A percentile compares a stretch with the other conserved stretches of the same genome.
Conservation (phyloP, 139 green algal genomes). For the Tetraselmis striata region DNA sequence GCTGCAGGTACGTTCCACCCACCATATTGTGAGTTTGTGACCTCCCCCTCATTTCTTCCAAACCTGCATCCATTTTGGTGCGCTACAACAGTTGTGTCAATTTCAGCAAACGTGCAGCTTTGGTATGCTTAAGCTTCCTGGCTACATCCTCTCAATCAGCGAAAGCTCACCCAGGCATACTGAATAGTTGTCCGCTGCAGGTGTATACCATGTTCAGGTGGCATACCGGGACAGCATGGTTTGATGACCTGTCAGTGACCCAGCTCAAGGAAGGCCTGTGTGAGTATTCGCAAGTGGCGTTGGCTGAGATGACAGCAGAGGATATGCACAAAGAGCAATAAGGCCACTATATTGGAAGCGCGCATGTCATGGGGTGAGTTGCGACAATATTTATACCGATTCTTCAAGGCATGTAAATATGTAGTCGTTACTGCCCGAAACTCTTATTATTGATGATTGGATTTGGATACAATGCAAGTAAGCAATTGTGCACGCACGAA, state of each 20-base stretch:
- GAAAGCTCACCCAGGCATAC: not conserved
- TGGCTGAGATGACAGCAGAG: not conserved
- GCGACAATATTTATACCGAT: too few species aligned
- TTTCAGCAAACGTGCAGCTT: too few species aligned
- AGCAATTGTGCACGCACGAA: too few species aligned
- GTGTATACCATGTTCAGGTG: constrained; percentile 22
- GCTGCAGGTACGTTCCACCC: not conserved
- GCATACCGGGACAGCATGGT: constrained; percentile 21
- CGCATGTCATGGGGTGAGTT: too few species aligned
- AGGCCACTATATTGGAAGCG: too few species aligned
- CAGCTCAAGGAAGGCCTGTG: constrained; percentile 11
- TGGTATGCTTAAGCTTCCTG: too few species aligned
- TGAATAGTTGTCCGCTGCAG: not conserved
- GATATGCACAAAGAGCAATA: not conserved
- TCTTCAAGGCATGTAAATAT: too few species aligned
- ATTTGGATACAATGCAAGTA: too few species aligned
- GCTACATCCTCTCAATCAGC: too few species aligned
- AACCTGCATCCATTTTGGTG: not conserved
- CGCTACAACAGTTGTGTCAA: not conserved
- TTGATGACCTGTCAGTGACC: constrained; percentile 18
- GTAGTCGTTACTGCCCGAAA: too few species aligned
- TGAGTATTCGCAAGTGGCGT: not conserved
- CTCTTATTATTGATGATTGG: too few species aligned
- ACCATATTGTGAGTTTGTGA: not conserved
- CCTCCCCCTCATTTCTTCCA: not conserved